Evolutionary conservation across 345 rosid species (phyloP).

Genomic region (Litchi chinensis): DNA sequence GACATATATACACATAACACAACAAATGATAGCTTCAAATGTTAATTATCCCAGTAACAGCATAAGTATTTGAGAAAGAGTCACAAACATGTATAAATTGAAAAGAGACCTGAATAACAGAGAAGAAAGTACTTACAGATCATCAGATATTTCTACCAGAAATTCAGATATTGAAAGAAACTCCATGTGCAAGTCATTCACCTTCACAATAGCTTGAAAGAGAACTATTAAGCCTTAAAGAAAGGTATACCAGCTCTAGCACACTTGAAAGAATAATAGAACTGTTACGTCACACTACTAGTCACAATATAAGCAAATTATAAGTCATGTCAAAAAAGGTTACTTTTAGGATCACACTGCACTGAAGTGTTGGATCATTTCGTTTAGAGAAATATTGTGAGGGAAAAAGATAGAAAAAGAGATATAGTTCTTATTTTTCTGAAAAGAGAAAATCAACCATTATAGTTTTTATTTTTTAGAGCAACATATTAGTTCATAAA

Average conservation of each 20-base stretch:
- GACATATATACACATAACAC: background rate
- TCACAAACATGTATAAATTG: background rate
- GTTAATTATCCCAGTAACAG: constrained; percentile 12
- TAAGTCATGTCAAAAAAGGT: background rate
- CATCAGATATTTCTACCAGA: constrained; percentile 88
- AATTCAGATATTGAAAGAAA: constrained; percentile 82
- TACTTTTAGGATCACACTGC: background rate
- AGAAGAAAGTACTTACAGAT: constrained; percentile 51
- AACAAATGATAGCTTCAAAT: constrained; percentile 22
- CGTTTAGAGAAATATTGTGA: background rate
- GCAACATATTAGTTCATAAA: background rate
- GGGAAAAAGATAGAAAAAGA: background rate
- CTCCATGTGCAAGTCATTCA: constrained; percentile 82
- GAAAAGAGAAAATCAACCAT: no score
- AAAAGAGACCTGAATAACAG: background rate
- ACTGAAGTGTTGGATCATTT: background rate
- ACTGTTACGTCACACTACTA: background rate
- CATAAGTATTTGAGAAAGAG: constrained; percentile 7
- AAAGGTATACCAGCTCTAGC: background rate
- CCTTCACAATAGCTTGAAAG: constrained; percentile 55
- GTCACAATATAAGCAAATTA: background rate
- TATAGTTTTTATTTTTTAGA: background rate
- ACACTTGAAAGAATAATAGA: constrained; percentile 11
- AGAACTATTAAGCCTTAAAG: constrained; percentile 24
- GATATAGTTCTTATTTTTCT: background rate